Conservation (phyloP, 2,329 filamentous ascomycete species). For the Penicillium nordicum region DNA sequence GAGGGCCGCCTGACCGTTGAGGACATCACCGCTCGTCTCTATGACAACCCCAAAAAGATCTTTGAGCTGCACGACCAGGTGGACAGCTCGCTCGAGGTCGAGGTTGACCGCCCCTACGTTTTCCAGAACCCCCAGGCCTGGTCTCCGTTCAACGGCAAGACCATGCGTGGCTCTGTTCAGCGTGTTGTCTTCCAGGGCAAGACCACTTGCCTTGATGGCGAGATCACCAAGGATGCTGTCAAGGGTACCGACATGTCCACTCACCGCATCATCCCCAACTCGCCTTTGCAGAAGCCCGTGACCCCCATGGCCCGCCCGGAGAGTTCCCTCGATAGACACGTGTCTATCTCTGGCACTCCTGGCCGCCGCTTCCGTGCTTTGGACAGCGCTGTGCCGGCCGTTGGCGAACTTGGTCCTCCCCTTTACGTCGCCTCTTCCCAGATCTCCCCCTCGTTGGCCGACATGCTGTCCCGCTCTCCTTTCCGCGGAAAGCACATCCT, state of each 20-base stretch:
- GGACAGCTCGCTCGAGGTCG: conserved; percentile 70
- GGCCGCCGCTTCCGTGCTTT: conserved; percentile 29
- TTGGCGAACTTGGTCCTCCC: conserved; percentile 39
- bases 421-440: conserved; percentile 51
- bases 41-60: conserved; percentile 75
- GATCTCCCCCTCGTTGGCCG: conserved; percentile 56
- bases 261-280: conserved; percentile 52
- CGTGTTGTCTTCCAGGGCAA: conserved; percentile 71
- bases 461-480: conserved; percentile 72
- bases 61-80: conserved; percentile 78
- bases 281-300: conserved; percentile 55
- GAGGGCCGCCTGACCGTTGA: conserved; percentile 71
- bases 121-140: conserved; percentile 53
- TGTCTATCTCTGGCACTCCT: conserved; percentile 39
- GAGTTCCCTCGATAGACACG: conserved; percentile 36
- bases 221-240: conserved; percentile 54
- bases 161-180: conserved; percentile 67
- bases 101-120: conserved; percentile 68
- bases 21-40: conserved; percentile 66
- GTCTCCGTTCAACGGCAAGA: conserved; percentile 70
- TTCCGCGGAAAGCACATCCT: conserved; percentile 90
- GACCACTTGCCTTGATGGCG: conserved; percentile 72
- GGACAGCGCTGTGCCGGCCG: conserved; percentile 29
- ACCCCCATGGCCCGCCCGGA: conserved; percentile 43
- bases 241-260: conserved; percentile 74